Conservation (phyloP, 441 rosid genomes). For the Populus hybrid region DNA sequence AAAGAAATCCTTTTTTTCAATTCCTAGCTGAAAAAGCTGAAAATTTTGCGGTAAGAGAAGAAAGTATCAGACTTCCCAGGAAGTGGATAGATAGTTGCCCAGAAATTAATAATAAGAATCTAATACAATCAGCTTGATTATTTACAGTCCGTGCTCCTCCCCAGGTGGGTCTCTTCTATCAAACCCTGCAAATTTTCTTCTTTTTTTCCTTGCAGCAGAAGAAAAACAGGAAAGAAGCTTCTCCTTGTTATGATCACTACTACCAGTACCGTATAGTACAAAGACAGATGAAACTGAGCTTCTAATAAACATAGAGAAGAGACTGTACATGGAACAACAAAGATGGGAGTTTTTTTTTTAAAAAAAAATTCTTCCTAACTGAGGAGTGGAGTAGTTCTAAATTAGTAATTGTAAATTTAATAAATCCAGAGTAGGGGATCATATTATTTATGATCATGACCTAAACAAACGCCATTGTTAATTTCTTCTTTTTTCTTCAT, state of each 20-base stretch:
- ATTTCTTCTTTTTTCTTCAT: conserved; percentile 10
- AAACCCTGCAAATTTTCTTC: conserved; percentile 1
- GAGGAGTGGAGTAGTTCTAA: no score
- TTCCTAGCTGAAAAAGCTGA: not conserved
- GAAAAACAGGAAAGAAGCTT: not conserved
- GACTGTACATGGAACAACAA: conserved; percentile 28
- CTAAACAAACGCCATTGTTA: conserved; percentile 7
- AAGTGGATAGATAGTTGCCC: not conserved
- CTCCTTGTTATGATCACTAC: not conserved
- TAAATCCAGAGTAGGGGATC: not conserved
- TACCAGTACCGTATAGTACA: not conserved
- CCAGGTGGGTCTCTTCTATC: no score
- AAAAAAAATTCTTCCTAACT: not conserved
- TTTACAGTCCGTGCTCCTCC: conserved; percentile 7
- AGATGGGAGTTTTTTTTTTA: not conserved
- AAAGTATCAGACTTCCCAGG: conserved; percentile 12
- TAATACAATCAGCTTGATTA: conserved; percentile 11
- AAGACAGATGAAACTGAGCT: not conserved
- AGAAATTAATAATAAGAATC: not conserved
- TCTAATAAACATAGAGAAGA: not conserved
- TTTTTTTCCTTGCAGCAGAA: not conserved
- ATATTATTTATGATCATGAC: no score
- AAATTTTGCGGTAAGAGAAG: conserved; percentile 1
- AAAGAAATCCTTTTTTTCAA: conserved; percentile 3
- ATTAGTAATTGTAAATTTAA: not conserved